Evolutionary conservation across 768 basidiomycete genomes (phyloP).

Genomic region (Leucocoprinus sp.): DNA sequence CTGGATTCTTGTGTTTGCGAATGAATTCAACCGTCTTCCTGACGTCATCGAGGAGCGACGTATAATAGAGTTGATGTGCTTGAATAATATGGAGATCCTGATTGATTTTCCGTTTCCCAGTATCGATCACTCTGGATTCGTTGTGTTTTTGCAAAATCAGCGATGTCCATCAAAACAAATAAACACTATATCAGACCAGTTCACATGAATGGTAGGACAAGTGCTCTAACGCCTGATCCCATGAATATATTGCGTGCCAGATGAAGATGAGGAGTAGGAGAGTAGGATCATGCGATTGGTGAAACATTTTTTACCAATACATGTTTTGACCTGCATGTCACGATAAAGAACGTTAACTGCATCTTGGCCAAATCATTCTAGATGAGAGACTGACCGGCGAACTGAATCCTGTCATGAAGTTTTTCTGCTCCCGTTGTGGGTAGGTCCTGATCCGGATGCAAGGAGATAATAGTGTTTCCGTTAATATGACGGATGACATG

Average conservation of each 20-base stretch:
- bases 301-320: slow-evolving; percentile 37
- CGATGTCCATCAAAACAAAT: background rate
- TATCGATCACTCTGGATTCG: slow-evolving; percentile 38
- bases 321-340: slow-evolving; percentile 29
- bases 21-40: slow-evolving; percentile 38
- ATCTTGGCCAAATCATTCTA: background rate
- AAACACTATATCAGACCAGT: slow-evolving; percentile 28
- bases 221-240: slow-evolving; percentile 50
- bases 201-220: slow-evolving; percentile 42
- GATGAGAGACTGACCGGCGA: slow-evolving; percentile 25
- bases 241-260: slow-evolving; percentile 55
- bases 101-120: slow-evolving; percentile 34
- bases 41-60: slow-evolving; percentile 39
- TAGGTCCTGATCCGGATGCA: slow-evolving; percentile 28
- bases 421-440: slow-evolving; percentile 31
- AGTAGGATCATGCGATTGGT: slow-evolving; percentile 41
- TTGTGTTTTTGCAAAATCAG: slow-evolving; percentile 18
- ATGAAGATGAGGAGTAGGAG: slow-evolving; percentile 44
- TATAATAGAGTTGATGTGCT: slow-evolving; percentile 44
- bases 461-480: slow-evolving; percentile 40
- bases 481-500: slow-evolving; percentile 35
- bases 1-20: slow-evolving; percentile 31
- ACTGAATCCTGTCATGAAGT: slow-evolving; percentile 37
- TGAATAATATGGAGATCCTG: slow-evolving; percentile 44
- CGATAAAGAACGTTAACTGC: background rate